phyloP scores from a whole-genome alignment of 495 filamentous ascomycete genomes.

The Aspergillus cavernicola region DNA sequence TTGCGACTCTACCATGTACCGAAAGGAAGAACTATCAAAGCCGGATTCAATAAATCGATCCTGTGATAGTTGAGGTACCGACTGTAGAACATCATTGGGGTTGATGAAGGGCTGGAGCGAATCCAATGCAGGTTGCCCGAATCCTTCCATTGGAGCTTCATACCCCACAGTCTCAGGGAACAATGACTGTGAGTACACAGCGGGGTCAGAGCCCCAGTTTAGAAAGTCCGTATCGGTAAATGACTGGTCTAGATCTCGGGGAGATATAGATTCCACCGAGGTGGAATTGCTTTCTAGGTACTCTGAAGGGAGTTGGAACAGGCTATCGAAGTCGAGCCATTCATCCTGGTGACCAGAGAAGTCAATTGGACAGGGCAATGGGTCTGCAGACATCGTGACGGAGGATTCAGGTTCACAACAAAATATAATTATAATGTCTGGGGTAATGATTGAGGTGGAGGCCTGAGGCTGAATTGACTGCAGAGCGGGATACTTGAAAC shows the following conservation, averaged over 20 bases:
- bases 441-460: background rate
- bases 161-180: slow-evolving; percentile 31
- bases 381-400: slow-evolving; percentile 20
- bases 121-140: slow-evolving; percentile 21
- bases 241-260: slow-evolving; percentile 28
- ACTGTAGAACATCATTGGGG: slow-evolving; percentile 22
- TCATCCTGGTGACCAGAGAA: slow-evolving; percentile 27
- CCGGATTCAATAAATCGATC: slow-evolving; percentile 7
- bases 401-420: background rate
- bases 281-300: slow-evolving; percentile 32
- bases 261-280: slow-evolving; percentile 33
- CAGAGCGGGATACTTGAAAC: background rate
- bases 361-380: slow-evolving; percentile 22
- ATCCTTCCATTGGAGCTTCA: slow-evolving; percentile 20
- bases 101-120: slow-evolving; percentile 21
- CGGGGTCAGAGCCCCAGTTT: slow-evolving; percentile 22
- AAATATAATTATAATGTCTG: background rate
- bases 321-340: slow-evolving; percentile 38
- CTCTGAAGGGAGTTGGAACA: slow-evolving; percentile 33
- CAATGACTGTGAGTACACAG: slow-evolving; percentile 19
- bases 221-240: slow-evolving; percentile 23
- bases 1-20: slow-evolving; percentile 40
- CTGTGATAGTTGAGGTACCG: slow-evolving; percentile 3
- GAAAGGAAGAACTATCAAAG: slow-evolving; percentile 24
- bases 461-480: slow-evolving; percentile 10